Evolutionary conservation across 2,329 filamentous ascomycete species (phyloP), one percentile per base, ranked within the genome.

Genomic region (Talaromyces rugulosus): DNA sequence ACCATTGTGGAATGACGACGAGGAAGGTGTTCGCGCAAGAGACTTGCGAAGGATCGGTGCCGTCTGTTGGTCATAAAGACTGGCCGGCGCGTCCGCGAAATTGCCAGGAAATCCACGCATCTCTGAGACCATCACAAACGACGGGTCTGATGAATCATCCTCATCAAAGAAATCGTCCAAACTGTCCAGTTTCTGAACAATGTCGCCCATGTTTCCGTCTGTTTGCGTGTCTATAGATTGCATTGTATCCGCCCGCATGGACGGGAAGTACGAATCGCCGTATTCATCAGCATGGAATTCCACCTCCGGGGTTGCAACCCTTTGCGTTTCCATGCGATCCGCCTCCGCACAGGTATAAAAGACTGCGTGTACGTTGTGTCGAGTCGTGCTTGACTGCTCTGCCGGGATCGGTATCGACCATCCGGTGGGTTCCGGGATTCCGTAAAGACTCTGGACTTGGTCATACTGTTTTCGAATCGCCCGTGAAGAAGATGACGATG

Each of bases 331-430:
- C 66, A 88, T 83, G 28, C 79, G 79, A 58, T 85, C 82, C 4
- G 85, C 82, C 64, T 86, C 89, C 59, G 91, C 89, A 71, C 93
- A 97, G 66, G 93, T 96, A 76, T 96, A 96, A 76, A 97, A 98
- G 0, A 95, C 93, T 0, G 93, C 92, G 73, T 98, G 94, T 2
- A 99, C 95, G 69, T 99, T 99, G 62, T 89, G 86, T 62, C 95
- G 85, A 4, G 95, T 98, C 36, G 88, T 86, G 59, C 89, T 88
- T 0, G 93, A 95, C 78, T 96, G 94, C 61, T 90, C 89, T 0
- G 94, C 94, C 16, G 95, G 95, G 73, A 96, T 87, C 0, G 95
- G 94, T 52, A 99, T 92, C 0, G 95, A 95, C 95, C 95, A 99
- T 1, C 95, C 95, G 16, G 91, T 95, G 27, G 92, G 89, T 72